Evolutionary conservation across 257 asterid genomes (phyloP), one percentile per base, ranked within the genome.

Genomic region (Haberlea rhodopensis): DNA sequence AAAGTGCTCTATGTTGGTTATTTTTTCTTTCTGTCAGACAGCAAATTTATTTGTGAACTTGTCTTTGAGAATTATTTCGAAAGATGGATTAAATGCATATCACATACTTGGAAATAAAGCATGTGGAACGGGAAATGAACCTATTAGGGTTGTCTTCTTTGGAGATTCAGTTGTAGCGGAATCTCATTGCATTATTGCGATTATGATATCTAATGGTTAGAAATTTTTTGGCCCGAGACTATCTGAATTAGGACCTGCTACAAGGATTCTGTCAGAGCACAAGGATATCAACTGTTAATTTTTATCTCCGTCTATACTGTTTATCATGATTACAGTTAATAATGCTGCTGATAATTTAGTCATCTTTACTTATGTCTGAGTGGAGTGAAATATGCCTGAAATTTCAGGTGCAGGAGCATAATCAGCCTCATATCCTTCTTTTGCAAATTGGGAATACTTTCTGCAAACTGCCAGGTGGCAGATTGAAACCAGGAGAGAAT

Each of bases 401-500:
- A 62, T 25, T 61, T 57, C 84, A 94, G 99, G 96, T 94, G 19
- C 99, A 94, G 65, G 99, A 94, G 79, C 99, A 94, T 64, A 94
- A 90, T 75, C 97, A 90, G 78, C 99, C 99, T 19, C 99, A 94
- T 68, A 88, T 94, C 71, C 96, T 94, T 63, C 97, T 94, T 45
- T 72, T 94, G 85, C 97, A 94, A 90, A 94, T 94, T 60, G 99
- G 97, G 31, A 90, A 94, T 69, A 94, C 99, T 11, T 94, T 94
- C 75, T 90, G 95, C 84, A 94, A 94, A 75, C 97, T 94, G 69
- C 99, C 99, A 23, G 99, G 99, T 16, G 99, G 99, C 59, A 87
- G 97, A 59, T 72, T 94, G 80, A 94, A 94, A 80, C 97, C 96
- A 46, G 99, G 99, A 73, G 99, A 94, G 85, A 90, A 87, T 49